phyloP scores from a whole-genome alignment of 176 grass and related monocot species.

The Bonia amplexicaulis region DNA sequence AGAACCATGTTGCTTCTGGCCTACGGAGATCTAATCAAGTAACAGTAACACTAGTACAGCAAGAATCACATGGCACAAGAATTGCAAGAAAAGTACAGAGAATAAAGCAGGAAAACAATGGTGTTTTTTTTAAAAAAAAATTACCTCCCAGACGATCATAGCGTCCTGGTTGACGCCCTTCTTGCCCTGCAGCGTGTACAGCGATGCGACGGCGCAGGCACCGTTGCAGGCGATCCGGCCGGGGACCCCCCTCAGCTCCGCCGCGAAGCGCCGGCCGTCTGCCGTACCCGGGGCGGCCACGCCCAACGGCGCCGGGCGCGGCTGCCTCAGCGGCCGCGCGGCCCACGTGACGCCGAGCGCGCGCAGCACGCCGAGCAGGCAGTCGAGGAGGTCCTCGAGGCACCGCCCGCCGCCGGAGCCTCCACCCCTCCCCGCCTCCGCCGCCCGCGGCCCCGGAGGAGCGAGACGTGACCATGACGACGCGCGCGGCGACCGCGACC shows the following conservation, averaged over 20 bases:
- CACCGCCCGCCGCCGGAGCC: constrained; percentile 1
- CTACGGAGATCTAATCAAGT: constrained; percentile 27
- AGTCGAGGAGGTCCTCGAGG: constrained; percentile 46
- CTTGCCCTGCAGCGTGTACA: constrained; percentile 86
- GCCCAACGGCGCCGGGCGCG: constrained; percentile 7
- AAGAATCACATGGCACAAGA: constrained; percentile 12
- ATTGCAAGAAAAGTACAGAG: constrained; percentile 1
- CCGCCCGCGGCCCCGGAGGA: neutral
- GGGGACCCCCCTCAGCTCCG: constrained; percentile 48
- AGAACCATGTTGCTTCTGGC: constrained; percentile 1
- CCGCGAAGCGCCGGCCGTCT: constrained; percentile 20
- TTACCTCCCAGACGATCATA: constrained; percentile 96
- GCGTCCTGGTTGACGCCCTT: constrained; percentile 95
- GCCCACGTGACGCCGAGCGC: constrained; percentile 55
- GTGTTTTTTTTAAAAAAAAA: neutral
- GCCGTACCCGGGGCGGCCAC: neutral
- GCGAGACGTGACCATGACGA: constrained; percentile 30
- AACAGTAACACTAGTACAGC: neutral
- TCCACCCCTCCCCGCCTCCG: neutral
- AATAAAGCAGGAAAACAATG: constrained; percentile 7
- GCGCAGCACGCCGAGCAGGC: constrained; percentile 45
- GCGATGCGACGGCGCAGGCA: constrained; percentile 57
- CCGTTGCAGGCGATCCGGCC: constrained; percentile 74
- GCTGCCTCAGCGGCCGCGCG: constrained; percentile 33
- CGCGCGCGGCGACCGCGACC: constrained; percentile 29